Evolutionary conservation across 306 rosid species (phyloP), one percentile per base, ranked within the genome.

Genomic region (Rubus idaeus): DNA sequence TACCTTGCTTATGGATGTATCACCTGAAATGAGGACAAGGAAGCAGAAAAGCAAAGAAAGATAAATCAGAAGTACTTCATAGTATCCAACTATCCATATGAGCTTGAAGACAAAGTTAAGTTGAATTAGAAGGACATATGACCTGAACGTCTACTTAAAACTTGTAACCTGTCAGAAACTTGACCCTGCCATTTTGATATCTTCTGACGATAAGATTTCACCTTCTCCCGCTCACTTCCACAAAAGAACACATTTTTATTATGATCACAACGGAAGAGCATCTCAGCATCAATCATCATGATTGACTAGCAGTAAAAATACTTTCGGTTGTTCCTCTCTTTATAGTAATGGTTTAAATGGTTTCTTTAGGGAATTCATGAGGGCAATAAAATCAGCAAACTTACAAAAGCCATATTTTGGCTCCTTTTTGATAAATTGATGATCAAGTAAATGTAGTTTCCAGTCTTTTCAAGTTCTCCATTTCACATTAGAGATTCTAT

Each of bases 151-250:
- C 90, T 83, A 78, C 64, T 81, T 67, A 95, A 92, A 46, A 83
- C 73, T 83, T 86, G 97, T 57, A 95, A 88, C 78, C 98, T 89
- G 51, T 95, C 98, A 50, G 97, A 84, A 65, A 90, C 96, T 78
- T 92, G 91, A 83, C 89, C 89, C 86, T 90, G 97, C 97, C 98
- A 95, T 84, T 88, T 90, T 13, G 93, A 88, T 88, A 95, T 90
- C 79, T 92, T 92, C 66, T 88, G 89, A 41, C 97, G 94, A 83
- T 87, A 82, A 2, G 96, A 89, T 73, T 89, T 86, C 78, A 92
- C 98, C 91, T 95, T 95, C 83, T 83, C 87, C 71, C 79, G 89
- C 82, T 95, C 98, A 73, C 98, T 95, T 89, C 76, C 74, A 80
- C 76, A 76, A 61, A 82, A 76, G 60, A 86, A 82, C 20, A 75